A percentile compares a stretch with the other conserved stretches of the same genome.
Evolutionary conservation across 805 yeast genomes (phyloP).

Genomic region (Nakazawaea ernobii): DNA sequence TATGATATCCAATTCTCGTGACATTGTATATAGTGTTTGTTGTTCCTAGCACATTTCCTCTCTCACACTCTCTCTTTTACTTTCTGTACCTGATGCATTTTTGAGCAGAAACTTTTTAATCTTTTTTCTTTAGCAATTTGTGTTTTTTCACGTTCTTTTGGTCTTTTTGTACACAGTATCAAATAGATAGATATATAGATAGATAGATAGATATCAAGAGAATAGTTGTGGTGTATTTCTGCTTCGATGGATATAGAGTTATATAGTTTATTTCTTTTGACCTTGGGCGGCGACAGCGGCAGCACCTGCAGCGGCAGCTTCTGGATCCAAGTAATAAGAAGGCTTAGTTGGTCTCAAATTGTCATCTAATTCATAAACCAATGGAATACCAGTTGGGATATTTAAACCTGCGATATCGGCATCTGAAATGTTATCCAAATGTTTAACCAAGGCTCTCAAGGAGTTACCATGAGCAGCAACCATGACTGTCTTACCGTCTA

Average conservation of each 20-base stretch:
- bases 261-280: slow-evolving; percentile 42
- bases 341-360: slow-evolving; percentile 85
- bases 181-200: too few species aligned
- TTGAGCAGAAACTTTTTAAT: too few species aligned
- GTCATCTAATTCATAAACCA: slow-evolving; percentile 91
- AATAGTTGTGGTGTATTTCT: too few species aligned
- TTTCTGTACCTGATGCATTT: too few species aligned
- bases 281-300: slow-evolving; percentile 99
- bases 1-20: slow-evolving; percentile 4
- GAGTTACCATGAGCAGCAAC: slow-evolving; percentile 99
- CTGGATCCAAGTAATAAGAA: slow-evolving; percentile 96
- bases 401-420: slow-evolving; percentile 89
- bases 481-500: slow-evolving; percentile 84
- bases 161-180: too few species aligned
- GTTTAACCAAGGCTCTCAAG: slow-evolving; percentile 91
- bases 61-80: too few species aligned
- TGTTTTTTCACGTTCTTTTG: too few species aligned
- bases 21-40: not conserved
- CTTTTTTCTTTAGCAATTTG: too few species aligned
- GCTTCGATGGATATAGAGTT: too few species aligned
- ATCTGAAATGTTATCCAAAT: slow-evolving; percentile 89
- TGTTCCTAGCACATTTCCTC: too few species aligned
- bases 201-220: too few species aligned
- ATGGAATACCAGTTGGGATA: slow-evolving; percentile 98
- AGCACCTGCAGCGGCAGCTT: slow-evolving; percentile 99